Evolutionary conservation across 78 protist genomes (phyloP).

Genomic region (Abeoforma whisleri): DNA sequence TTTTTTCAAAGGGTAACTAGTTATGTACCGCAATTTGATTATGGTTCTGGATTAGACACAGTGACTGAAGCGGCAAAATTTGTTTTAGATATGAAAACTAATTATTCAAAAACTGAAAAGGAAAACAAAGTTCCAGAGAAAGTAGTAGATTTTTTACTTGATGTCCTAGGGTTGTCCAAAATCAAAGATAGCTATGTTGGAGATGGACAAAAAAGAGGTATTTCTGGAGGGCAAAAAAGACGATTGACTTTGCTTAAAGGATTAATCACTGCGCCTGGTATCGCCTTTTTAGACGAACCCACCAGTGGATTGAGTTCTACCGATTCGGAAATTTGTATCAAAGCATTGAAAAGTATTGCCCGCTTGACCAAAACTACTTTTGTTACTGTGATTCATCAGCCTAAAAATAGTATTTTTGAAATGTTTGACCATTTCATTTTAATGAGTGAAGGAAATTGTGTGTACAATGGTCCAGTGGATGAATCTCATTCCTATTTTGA

Average conservation of each 20-base stretch:
- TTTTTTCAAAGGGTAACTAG: conserved; percentile 25
- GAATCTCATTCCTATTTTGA: conserved; percentile 9
- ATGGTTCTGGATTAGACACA: conserved; percentile 20
- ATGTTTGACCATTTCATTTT: conserved; percentile 36
- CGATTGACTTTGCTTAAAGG: conserved; percentile 9
- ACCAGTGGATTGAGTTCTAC: conserved; percentile 34
- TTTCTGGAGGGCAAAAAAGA: conserved; percentile 74
- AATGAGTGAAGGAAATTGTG: conserved; percentile 1
- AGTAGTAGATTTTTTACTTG: not conserved
- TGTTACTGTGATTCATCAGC: conserved; percentile 39
- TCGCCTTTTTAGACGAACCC: conserved; percentile 38
- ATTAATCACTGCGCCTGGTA: conserved; percentile 3
- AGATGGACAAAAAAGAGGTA: conserved; percentile 65
- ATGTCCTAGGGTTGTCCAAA: conserved; percentile 55
- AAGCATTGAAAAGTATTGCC: not conserved
- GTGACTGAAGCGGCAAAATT: conserved; percentile 13
- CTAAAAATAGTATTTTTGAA: conserved; percentile 16
- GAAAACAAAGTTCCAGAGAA: not conserved
- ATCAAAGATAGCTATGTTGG: conserved; percentile 61
- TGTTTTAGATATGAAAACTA: conserved; percentile 27
- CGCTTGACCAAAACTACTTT: not conserved
- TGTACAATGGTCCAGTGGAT: conserved; percentile 9
- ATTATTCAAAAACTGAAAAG: not conserved
- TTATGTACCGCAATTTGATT: conserved; percentile 32
- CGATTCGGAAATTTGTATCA: conserved; percentile 19